Evolutionary conservation across 169 alveolate genomes (phyloP).

Genomic region (Blepharisma undulans): DNA sequence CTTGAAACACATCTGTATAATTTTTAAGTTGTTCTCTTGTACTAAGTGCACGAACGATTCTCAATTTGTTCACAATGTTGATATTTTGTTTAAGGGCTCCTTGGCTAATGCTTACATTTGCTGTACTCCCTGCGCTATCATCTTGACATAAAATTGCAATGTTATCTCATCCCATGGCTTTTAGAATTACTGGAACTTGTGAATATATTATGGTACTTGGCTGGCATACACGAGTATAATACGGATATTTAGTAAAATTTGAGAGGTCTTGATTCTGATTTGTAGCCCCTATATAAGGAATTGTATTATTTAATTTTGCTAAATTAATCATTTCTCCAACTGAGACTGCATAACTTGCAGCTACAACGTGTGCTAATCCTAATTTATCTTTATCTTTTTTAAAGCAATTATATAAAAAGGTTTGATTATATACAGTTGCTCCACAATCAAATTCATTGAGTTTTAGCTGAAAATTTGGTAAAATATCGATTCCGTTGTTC

Average conservation of each 20-base stretch:
- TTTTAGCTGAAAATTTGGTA: background rate
- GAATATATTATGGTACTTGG: background rate
- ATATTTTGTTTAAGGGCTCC: background rate
- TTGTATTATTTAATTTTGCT: background rate
- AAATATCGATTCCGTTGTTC: background rate
- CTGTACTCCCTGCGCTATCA: background rate
- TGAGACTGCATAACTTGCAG: no score
- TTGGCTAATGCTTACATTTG: no score
- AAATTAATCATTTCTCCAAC: background rate
- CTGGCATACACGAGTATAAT: background rate
- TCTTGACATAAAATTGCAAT: background rate
- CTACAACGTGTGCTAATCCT: background rate
- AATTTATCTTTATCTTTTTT: background rate
- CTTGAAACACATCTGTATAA: background rate
- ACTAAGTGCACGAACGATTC: background rate
- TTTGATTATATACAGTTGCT: background rate
- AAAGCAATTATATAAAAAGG: background rate
- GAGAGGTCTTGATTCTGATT: background rate
- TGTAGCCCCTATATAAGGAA: background rate
- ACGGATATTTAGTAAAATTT: background rate
- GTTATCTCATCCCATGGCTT: background rate
- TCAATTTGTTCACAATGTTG: background rate
- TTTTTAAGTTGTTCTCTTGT: background rate
- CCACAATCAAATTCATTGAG: background rate
- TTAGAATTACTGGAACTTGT: background rate